These are phyloP conservation scores for Aegilops umbellulata DNA, from an alignment of 176 grass and related monocot genomes.

Conservation along the genomic window DNA sequence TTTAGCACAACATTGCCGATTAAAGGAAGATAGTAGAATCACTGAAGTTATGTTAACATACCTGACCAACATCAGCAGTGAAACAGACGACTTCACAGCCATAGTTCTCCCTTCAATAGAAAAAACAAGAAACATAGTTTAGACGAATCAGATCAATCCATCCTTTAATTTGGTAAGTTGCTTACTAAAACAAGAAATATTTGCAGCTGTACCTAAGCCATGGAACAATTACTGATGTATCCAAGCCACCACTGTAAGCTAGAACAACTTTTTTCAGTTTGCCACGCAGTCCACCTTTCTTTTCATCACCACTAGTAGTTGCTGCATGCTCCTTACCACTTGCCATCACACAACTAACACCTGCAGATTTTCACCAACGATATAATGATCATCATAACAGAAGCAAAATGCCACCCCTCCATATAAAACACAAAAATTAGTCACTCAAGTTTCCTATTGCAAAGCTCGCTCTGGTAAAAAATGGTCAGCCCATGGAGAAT, in stretches of 20 bases:
- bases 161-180: background rate
- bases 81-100: constrained; percentile 98
- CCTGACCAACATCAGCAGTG: constrained; percentile 98
- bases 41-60: constrained; percentile 31
- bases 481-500: background rate
- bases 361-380: constrained; percentile 30
- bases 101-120: constrained; percentile 83
- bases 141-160: background rate
- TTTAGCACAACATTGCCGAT: background rate
- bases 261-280: constrained; percentile 96
- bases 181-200: background rate
- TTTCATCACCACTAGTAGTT: constrained; percentile 26
- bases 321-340: constrained; percentile 39
- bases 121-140: constrained; percentile 9
- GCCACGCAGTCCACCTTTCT: constrained; percentile 47
- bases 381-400: background rate
- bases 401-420: background rate
- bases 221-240: constrained; percentile 96
- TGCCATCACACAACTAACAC: constrained; percentile 50
- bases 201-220: constrained; percentile 70
- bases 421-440: background rate
- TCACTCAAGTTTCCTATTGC: background rate
- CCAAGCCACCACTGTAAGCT: constrained; percentile 96
- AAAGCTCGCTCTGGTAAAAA: background rate
- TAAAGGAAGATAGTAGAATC: background rate